A percentile compares a stretch with the other conserved stretches of the same genome.
Evolutionary conservation across 805 yeast genomes (phyloP).

Genomic region (Clavispora carvajalis): DNA sequence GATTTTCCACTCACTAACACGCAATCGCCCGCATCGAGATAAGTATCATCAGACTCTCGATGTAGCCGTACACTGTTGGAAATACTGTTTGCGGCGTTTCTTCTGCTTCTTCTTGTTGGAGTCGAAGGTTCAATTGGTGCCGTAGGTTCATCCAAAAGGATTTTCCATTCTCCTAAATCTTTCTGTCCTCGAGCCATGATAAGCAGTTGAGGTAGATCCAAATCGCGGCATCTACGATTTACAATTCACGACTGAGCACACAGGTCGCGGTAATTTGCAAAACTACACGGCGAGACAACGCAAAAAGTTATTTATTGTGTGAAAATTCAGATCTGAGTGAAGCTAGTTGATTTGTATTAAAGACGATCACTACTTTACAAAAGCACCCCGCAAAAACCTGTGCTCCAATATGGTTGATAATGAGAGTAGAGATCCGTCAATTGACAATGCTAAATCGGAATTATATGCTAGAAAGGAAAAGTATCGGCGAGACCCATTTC

Average conservation of each 20-base stretch:
- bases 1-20: conserved; percentile 31
- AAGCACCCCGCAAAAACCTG: no score
- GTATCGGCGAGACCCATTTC: no score
- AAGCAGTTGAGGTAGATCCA: not conserved
- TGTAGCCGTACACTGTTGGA: conserved; percentile 5
- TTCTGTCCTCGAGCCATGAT: conserved; percentile 12
- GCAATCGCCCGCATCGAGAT: conserved; percentile 49
- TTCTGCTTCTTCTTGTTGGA: conserved; percentile 17
- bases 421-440: not conserved
- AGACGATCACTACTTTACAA: no score
- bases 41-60: conserved; percentile 38
- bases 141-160: conserved; percentile 3
- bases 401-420: not conserved
- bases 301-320: no score
- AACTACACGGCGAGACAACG: not conserved
- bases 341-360: no score
- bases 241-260: not conserved
- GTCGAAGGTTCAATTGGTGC: conserved; percentile 5
- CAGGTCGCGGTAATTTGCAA: not conserved
- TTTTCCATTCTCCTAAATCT: conserved; percentile 13
- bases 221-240: no score
- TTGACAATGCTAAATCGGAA: not conserved
- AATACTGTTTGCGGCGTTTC: conserved; percentile 8
- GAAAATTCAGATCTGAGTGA: no score
- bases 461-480: not conserved